Percentiles rank a stretch among this genome's conserved stretches.
Conservation (phyloP, 352 stramenopile genomes). For the Phytophthora fragariaefolia region DNA sequence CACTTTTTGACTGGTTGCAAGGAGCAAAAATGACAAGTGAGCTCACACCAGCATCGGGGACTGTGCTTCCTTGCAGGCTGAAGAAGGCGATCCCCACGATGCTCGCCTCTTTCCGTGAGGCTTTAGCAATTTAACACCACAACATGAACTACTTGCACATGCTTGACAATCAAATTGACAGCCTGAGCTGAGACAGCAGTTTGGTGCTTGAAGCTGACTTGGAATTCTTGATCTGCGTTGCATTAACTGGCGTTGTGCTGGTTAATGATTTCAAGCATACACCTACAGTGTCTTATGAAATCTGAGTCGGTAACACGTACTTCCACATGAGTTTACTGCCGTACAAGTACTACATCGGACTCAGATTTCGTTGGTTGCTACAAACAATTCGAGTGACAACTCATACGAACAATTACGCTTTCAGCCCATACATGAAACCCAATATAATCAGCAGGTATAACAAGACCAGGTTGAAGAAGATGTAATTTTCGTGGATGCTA, state of each 20-base stretch:
- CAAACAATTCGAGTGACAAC: too few species aligned
- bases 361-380: background rate
- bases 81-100: background rate
- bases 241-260: background rate
- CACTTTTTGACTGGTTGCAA: constrained; percentile 17
- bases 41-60: background rate
- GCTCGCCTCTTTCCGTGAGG: background rate
- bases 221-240: background rate
- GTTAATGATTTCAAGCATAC: background rate
- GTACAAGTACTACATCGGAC: background rate
- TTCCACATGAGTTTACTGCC: too few species aligned
- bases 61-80: background rate
- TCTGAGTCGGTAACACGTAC: background rate
- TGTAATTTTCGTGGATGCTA: too few species aligned
- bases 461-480: too few species aligned
- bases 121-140: background rate
- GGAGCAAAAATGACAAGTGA: constrained; percentile 46
- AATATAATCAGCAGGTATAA: too few species aligned
- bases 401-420: too few species aligned
- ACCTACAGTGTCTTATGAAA: background rate
- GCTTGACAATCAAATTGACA: background rate
- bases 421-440: too few species aligned
- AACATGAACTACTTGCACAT: background rate
- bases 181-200: background rate
- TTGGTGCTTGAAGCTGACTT: background rate